Base-by-base conservation (phyloP, 2,329 filamentous ascomycete species). In the Arthrobotrys pseudoclavata region DNA sequence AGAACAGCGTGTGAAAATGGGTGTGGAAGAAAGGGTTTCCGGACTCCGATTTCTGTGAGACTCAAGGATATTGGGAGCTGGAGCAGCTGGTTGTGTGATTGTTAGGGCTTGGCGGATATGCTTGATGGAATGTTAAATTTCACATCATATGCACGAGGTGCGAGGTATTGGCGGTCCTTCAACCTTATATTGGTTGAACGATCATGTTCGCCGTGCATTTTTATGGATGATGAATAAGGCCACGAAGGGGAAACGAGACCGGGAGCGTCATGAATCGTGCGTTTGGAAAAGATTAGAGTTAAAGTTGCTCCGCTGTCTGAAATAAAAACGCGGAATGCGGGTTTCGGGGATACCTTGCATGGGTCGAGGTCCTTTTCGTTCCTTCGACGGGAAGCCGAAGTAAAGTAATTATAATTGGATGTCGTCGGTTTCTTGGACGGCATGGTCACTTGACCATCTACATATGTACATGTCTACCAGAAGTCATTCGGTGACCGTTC, bases 61-160 rank as follows among this genome's bases (percentile, higher is more conserved):
- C 40, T 69, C 66, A 69, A 69, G 66, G 62, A 26, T 63, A 47
- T 62, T 70, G 67, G 55, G 67, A 70, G 67, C 55, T 34, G 47
- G 18, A 12, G 20, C n/a, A 1, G n/a, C 6, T 20, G 37, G 18
- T 5, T 31, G 50, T 57, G 52, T 57, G 52, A 57, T 57, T 37
- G 18, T 57, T n/a, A 13, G 15, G 15, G n/a, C 52, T 57, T 57
- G 52, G 52, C 52, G 26, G 29, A 37, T 47, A 48, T 42, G 37
- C 18, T 22, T 31, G 37, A 40, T 24, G 64, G 64, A 69, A 69
- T 69, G 64, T 69, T 68, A 24, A 57, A 31, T 42, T 45, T 68
- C 62, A 67, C 55, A 26, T 60, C 55, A 34, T 24, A 24, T 40
- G 26, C 50, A 12, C 18, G 37, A 40, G 31, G 7, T 5, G 10